These are phyloP conservation scores for Gossypium australe DNA, from an alignment of 345 rosid species.

Conservation along the genomic window DNA sequence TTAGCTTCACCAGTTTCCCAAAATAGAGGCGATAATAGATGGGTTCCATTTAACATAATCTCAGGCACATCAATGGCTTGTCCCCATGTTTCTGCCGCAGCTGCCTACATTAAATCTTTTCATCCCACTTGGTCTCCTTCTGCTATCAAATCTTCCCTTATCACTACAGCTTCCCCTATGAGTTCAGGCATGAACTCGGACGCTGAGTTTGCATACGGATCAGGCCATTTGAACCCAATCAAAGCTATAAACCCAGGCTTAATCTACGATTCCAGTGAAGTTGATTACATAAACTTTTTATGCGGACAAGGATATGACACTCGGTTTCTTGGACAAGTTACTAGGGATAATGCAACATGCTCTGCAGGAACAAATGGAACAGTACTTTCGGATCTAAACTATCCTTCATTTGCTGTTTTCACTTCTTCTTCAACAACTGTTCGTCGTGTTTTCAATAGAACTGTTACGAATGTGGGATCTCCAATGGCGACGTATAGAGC, in stretches of 20 bases:
- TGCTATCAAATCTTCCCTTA: constrained; percentile 33
- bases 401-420: constrained; percentile 33
- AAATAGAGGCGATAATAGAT: constrained; percentile 23
- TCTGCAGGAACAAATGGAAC: constrained; percentile 15
- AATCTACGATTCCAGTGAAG: constrained; percentile 30
- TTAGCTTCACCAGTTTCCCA: background rate
- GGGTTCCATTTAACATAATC: constrained; percentile 26
- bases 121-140: constrained; percentile 34
- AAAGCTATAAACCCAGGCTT: constrained; percentile 36
- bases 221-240: constrained; percentile 35
- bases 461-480: constrained; percentile 38
- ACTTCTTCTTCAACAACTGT: background rate
- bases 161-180: constrained; percentile 21
- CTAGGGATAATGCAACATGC: constrained; percentile 18
- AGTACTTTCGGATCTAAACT: constrained; percentile 38
- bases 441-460: constrained; percentile 23
- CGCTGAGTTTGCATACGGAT: constrained; percentile 36
- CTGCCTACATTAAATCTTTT: constrained; percentile 40
- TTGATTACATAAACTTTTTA: constrained; percentile 34
- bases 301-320: constrained; percentile 37
- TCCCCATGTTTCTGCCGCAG: constrained; percentile 46
- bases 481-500: constrained; percentile 22
- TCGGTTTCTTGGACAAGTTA: constrained; percentile 11
- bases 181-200: constrained; percentile 15
- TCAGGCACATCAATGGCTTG: constrained; percentile 60